Evolutionary conservation across 108 stramenopile species (phyloP).

Genomic region (Parietichytrium sp.): DNA sequence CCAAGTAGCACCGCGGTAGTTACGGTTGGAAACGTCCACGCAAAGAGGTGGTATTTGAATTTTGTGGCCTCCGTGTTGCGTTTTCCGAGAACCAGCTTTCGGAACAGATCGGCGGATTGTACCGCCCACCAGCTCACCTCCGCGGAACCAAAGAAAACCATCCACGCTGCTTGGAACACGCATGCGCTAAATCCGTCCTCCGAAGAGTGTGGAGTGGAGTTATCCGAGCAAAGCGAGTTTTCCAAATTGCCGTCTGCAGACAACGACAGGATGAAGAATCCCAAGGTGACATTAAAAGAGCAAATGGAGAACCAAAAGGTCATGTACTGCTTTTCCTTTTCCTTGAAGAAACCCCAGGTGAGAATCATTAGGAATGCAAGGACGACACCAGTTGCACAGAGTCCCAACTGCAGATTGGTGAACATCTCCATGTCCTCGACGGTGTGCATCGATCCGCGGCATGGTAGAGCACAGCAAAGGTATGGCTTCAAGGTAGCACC

Average conservation of each 20-base stretch:
- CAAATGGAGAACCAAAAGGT: conserved; percentile 31
- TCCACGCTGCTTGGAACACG: neutral
- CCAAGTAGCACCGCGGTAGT: neutral
- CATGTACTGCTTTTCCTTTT: conserved; percentile 32
- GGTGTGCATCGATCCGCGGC: conserved; percentile 19
- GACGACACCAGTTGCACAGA: neutral
- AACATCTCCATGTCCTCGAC: neutral
- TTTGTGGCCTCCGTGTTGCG: neutral
- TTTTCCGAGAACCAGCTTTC: neutral
- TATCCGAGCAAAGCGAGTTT: neutral
- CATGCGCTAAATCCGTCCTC: neutral
- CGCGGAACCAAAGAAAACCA: neutral
- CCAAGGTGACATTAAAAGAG: conserved; percentile 10
- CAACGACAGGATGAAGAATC: neutral
- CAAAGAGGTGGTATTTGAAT: neutral
- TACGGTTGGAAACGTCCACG: neutral
- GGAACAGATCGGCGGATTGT: neutral
- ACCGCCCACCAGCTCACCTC: neutral
- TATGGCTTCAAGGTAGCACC: neutral
- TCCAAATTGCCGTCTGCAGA: neutral
- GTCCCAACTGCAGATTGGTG: neutral
- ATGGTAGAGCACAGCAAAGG: conserved; percentile 2
- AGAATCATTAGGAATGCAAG: neutral
- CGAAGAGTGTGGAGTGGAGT: neutral
- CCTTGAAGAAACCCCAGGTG: neutral